A percentile compares a stretch with the other conserved stretches of the same genome.
phyloP scores from a whole-genome alignment of 139 green algal species.

The Picochlorum sp. region DNA sequence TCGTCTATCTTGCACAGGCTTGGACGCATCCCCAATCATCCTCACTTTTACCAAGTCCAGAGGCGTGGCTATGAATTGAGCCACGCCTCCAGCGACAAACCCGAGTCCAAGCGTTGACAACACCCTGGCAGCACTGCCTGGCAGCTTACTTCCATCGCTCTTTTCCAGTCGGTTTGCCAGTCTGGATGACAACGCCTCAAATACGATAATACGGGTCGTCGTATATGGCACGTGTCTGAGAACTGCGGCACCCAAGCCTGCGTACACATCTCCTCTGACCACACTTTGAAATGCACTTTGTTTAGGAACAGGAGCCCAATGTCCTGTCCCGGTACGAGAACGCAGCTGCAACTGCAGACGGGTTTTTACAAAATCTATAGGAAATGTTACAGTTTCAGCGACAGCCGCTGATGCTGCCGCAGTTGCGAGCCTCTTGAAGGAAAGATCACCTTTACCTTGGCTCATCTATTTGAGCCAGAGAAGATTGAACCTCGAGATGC shows the following conservation, averaged over 20 bases:
- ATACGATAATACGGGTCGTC: constrained; percentile 37
- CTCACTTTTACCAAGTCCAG: constrained; percentile 61
- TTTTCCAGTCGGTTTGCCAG: not conserved
- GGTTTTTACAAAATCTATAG: constrained; percentile 49
- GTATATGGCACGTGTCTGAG: constrained; percentile 49
- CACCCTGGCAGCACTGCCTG: not conserved
- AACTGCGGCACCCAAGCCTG: constrained; percentile 35
- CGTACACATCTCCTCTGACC: constrained; percentile 35
- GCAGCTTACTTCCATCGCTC: not conserved
- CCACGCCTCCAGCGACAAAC: constrained; percentile 33
- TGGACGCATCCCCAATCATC: constrained; percentile 30
- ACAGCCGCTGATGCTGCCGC: constrained; percentile 1
- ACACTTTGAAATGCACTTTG: too few relatives aligned
- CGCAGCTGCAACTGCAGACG: constrained; percentile 40
- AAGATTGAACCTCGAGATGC: too few relatives aligned
- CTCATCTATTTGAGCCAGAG: too few relatives aligned
- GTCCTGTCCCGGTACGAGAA: too few relatives aligned
- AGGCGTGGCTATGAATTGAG: constrained; percentile 47
- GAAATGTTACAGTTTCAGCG: constrained; percentile 39
- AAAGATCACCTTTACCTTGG: too few relatives aligned
- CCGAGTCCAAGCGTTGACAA: constrained; percentile 24
- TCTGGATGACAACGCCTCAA: constrained; percentile 32
- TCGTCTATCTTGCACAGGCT: constrained; percentile 27
- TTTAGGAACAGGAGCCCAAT: too few relatives aligned
- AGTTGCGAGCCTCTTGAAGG: not conserved